Conservation (phyloP, 192 early-diverging fungal genomes). For the Piromyces finnis region DNA sequence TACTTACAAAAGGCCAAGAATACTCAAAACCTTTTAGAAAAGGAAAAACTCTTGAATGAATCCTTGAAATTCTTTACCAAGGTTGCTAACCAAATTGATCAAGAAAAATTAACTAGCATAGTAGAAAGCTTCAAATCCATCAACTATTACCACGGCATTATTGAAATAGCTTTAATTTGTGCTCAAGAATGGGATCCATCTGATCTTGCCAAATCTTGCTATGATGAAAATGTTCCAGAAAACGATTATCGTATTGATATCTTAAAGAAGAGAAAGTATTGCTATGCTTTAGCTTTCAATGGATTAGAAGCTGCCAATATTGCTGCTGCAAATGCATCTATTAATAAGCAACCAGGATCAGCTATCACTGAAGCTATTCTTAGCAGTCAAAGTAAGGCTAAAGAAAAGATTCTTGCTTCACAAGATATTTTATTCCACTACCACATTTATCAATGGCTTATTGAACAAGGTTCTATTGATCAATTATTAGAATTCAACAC, state of each 20-base stretch:
- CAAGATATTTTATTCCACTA: constrained; percentile 46
- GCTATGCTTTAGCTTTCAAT: constrained; percentile 19
- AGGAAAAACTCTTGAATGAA: constrained; percentile 10
- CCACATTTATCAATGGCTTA: constrained; percentile 43
- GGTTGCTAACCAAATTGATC: constrained; percentile 20
- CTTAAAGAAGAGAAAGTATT: constrained; percentile 15
- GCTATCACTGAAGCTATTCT: neutral
- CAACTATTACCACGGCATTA: constrained; percentile 19
- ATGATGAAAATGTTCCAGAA: constrained; percentile 28
- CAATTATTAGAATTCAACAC: constrained; percentile 18
- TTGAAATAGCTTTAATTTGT: constrained; percentile 29
- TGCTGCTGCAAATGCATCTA: constrained; percentile 1
- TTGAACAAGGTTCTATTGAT: constrained; percentile 18
- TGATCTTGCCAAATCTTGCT: constrained; percentile 30
- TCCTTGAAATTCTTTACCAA: constrained; percentile 22
- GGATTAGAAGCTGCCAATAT: constrained; percentile 9
- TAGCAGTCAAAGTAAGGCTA: neutral
- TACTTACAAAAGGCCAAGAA: constrained; percentile 24
- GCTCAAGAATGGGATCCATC: constrained; percentile 33
- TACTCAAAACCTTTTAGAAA: constrained; percentile 20
- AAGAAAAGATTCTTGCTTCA: constrained; percentile 2
- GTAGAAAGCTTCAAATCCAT: constrained; percentile 23
- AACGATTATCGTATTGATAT: constrained; percentile 16
- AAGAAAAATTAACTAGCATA: constrained; percentile 21
- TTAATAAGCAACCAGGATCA: constrained; percentile 4